Base-by-base conservation (phyloP, 2,329 filamentous ascomycete genomes). In the Phialophora tarda region DNA sequence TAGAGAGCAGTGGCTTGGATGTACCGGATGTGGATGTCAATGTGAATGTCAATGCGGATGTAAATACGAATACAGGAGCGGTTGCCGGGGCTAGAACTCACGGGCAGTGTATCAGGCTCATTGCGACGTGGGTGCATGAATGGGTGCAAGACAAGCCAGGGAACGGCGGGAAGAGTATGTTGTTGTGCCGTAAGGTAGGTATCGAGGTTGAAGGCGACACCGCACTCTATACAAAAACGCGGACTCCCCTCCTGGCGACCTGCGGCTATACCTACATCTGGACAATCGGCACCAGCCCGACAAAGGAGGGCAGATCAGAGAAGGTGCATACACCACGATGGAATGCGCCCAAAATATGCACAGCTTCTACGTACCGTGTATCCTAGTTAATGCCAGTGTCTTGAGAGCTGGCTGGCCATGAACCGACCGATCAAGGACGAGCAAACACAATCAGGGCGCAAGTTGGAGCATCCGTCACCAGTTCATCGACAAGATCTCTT, bases 401-500 rank as follows among this genome's bases (percentile, higher is more conserved):
- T 44, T 44, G 17, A 6, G 17, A 44, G 38, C 38, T 44, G 1
- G 38, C 17, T 44, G 17, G 5, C 38, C 12, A n/a, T 44, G 38
- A n/a, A 17, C 17, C 6, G 17, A 44, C 17, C 38, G 14, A 41
- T 4, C 38, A 1, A 44, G 17, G 38, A n/a, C 38, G 17, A 44
- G 24, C 17, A 51, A 51, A 50, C 47, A 12, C 21, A 12, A 50
- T 14, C 47, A n/a, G 5, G 12, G 1, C 21, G 21, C 8, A 50
- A 4, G 3, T 24, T 14, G 4, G 10, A 1, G 24, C 30, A n/a
- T 12, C 24, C 14, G 26, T 60, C 50, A 72, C 69, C 69, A 91
- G 0, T 86, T 88, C 80, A 95, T 83, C 59, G 80, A 78, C 76
- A 78, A 81, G 77, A 97, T 88, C 82, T 97, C 93, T 55, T 91